Conservation (phyloP, 768 basidiomycete species). For the Tylopilus subfusipes region DNA sequence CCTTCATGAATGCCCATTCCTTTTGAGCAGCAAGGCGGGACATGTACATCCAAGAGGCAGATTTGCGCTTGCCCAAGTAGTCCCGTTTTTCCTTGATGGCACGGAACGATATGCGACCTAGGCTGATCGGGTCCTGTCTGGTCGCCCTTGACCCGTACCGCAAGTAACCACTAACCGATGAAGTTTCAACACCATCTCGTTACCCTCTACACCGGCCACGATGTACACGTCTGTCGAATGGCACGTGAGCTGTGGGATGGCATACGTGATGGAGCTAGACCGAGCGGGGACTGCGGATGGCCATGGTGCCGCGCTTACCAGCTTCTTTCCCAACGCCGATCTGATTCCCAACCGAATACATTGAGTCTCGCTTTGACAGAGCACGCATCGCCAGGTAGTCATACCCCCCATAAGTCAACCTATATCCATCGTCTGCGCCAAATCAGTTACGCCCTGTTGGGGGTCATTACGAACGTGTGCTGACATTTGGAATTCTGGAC, state of each 20-base stretch:
- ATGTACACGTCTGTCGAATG: slow-evolving; percentile 67
- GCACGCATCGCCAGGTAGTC: slow-evolving; percentile 95
- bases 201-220: slow-evolving; percentile 80
- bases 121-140: slow-evolving; percentile 43
- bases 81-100: slow-evolving; percentile 96
- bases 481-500: slow-evolving; percentile 92
- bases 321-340: slow-evolving; percentile 99
- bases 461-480: slow-evolving; percentile 5
- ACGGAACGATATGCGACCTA: slow-evolving; percentile 96
- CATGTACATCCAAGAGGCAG: slow-evolving; percentile 99
- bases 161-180: slow-evolving; percentile 59
- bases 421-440: slow-evolving; percentile 86
- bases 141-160: not conserved
- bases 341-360: slow-evolving; percentile 93
- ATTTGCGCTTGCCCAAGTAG: slow-evolving; percentile 92
- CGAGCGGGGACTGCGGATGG: not conserved
- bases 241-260: slow-evolving; percentile 3
- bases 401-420: slow-evolving; percentile 97
- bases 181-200: slow-evolving; percentile 87
- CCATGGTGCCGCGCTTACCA: slow-evolving; percentile 44
- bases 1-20: slow-evolving; percentile 99
- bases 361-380: slow-evolving; percentile 82
- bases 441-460: slow-evolving; percentile 1
- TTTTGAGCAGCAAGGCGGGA: slow-evolving; percentile 94
- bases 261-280: not conserved